A percentile compares a stretch with the other conserved stretches of the same genome.
phyloP scores from a whole-genome alignment of 78 protist genomes.

The Pigoraptor vietnamica region DNA sequence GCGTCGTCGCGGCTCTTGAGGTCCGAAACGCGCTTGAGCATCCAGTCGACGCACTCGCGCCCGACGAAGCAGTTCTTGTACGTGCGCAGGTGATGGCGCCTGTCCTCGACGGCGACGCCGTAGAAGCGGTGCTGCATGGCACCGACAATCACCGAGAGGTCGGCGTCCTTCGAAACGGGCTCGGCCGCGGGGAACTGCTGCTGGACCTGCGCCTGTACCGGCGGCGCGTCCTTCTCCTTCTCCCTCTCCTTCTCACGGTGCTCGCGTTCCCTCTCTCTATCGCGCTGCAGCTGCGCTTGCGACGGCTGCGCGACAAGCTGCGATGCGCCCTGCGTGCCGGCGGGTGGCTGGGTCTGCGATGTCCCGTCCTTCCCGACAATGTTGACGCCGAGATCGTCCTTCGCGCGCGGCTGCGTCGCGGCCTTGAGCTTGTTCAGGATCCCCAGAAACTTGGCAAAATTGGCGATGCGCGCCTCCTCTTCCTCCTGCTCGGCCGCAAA shows the following conservation, averaged over 20 bases:
- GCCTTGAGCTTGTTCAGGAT: neutral
- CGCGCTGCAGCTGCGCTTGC: neutral
- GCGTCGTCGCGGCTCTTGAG: neutral
- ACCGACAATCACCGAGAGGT: neutral
- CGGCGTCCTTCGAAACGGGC: neutral
- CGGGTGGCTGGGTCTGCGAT: neutral
- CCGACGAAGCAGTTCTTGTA: slow-evolving; percentile 38
- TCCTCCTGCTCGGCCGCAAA: neutral
- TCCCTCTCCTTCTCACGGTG: neutral
- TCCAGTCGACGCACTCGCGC: slow-evolving; percentile 10
- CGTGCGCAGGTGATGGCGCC: neutral
- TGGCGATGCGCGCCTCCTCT: slow-evolving; percentile 13
- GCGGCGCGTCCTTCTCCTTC: neutral
- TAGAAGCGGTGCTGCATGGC: neutral
- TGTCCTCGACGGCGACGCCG: slow-evolving; percentile 11
- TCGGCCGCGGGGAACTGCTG: neutral
- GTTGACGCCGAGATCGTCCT: slow-evolving; percentile 2
- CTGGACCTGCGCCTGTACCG: neutral
- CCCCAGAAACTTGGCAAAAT: neutral
- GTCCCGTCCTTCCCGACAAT: neutral
- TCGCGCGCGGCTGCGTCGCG: neutral
- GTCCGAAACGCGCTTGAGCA: neutral
- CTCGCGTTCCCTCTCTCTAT: neutral
- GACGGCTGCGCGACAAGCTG: neutral
- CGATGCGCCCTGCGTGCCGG: neutral